These are phyloP conservation scores for Paradendryphiella salina DNA, from an alignment of 2,329 filamentous ascomycete species.

Conservation along the genomic window DNA sequence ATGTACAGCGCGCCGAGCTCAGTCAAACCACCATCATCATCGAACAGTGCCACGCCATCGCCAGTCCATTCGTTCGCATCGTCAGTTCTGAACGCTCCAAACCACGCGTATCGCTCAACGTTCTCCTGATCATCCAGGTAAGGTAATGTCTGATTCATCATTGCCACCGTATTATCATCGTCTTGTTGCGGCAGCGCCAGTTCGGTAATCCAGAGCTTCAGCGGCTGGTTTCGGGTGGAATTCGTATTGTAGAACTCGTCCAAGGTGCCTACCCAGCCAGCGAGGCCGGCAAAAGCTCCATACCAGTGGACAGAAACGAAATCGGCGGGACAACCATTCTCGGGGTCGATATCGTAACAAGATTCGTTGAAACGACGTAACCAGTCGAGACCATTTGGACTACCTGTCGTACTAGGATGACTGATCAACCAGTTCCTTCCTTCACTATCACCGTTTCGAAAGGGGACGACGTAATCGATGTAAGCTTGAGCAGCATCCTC, in stretches of 20 bases:
- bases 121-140: conserved; percentile 67
- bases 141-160: conserved; percentile 69
- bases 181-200: conserved; percentile 65
- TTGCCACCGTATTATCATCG: conserved; percentile 62
- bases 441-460: conserved; percentile 57
- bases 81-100: conserved; percentile 39
- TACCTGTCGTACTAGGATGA: conserved; percentile 70
- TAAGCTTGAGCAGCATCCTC: conserved; percentile 68
- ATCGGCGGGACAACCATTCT: conserved; percentile 53
- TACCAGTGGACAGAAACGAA: conserved; percentile 60
- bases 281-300: conserved; percentile 69
- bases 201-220: conserved; percentile 75
- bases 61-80: conserved; percentile 46
- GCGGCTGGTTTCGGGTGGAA: conserved; percentile 50
- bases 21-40: conserved; percentile 38
- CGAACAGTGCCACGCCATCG: conserved; percentile 41
- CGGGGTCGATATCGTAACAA: conserved; percentile 49
- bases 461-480: conserved; percentile 71
- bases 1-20: conserved; percentile 41
- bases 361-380: conserved; percentile 66
- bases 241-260: conserved; percentile 55
- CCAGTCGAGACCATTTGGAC: conserved; percentile 66
- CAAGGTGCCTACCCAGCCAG: conserved; percentile 66
- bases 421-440: conserved; percentile 63
- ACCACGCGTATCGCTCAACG: conserved; percentile 46